phyloP scores from a whole-genome alignment of 179 eudicot species.

The Nepenthes alata region DNA sequence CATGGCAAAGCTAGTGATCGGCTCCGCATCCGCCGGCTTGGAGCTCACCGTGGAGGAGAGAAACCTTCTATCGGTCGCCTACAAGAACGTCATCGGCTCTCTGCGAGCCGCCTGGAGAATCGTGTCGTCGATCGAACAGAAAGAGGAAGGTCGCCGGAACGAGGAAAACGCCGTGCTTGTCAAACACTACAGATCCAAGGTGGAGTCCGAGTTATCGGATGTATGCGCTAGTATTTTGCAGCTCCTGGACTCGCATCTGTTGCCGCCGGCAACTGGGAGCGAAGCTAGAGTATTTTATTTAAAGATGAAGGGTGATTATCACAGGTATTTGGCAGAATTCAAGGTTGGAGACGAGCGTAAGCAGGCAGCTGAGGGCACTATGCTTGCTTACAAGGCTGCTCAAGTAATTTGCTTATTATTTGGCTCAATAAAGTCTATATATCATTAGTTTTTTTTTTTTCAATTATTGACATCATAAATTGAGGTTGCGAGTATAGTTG shows the following conservation, averaged over 20 bases:
- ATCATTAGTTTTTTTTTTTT: too few relatives aligned
- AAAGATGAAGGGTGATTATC: slow-evolving; percentile 64
- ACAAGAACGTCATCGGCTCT: slow-evolving; percentile 37
- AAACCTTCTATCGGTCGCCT: too few relatives aligned
- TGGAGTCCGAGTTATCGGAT: slow-evolving; percentile 39
- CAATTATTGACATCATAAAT: too few relatives aligned
- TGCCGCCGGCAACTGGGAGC: slow-evolving; percentile 40
- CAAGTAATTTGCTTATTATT: slow-evolving; percentile 29
- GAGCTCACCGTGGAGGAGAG: slow-evolving; percentile 59
- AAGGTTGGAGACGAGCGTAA: slow-evolving; percentile 59
- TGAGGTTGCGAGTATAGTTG: too few relatives aligned
- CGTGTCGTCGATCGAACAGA: slow-evolving; percentile 12
- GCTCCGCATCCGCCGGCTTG: not conserved
- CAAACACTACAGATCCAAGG: slow-evolving; percentile 44
- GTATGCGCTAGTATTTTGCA: slow-evolving; percentile 45
- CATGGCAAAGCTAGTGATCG: slow-evolving; percentile 2
- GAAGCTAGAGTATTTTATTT: slow-evolving; percentile 64
- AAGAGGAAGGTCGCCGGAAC: slow-evolving; percentile 66
- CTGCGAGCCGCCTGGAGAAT: slow-evolving; percentile 76
- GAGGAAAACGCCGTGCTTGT: slow-evolving; percentile 58
- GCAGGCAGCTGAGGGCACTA: slow-evolving; percentile 61
- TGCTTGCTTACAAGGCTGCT: slow-evolving; percentile 62
- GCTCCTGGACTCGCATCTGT: slow-evolving; percentile 28
- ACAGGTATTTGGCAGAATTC: slow-evolving; percentile 38
- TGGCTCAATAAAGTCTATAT: too few relatives aligned